Evolutionary conservation across 331 rosid species (phyloP), one percentile per base, ranked within the genome.

Genomic region (Malus hybrid): DNA sequence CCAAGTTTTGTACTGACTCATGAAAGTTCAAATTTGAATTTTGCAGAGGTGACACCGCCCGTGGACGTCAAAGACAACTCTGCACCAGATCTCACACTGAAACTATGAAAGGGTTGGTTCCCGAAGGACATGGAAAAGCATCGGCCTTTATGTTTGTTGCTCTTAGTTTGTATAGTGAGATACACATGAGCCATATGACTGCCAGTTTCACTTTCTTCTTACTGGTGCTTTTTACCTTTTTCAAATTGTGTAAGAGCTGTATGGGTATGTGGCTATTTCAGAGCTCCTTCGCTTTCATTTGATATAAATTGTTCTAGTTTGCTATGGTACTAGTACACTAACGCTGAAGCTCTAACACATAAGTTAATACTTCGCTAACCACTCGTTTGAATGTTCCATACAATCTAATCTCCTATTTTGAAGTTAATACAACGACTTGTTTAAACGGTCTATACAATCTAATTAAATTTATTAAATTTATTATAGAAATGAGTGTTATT

Each of bases 81-180:
- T 19, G 83, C 88, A 73, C 98, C 92, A 56, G 98, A 93, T 80
- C 89, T 93, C 78, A 90, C 95, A 20, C 75, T 93, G 81, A 93
- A 88, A 81, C 98, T 93, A 64, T 93, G 83, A 90, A 68, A 64
- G 85, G 61, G 29, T 79, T 39, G 46, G 46, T 39, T 39, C 46
- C 46, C 46, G 46, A 39, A 39, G 46, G 46, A 9, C 46, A 39
- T 39, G 46, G 12, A 39, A 39, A 39, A 39, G 44, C 44, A 39
- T 39, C 12, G 46, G 46, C 46, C 0, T 39, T 39, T 77, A 71
- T 65, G 73, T 76, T 69, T 64, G 46, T 65, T 78, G 77, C 75
- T 75, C 81, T 75, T 78, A 30, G 34, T 63, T 78, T 86, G 90
- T 88, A 89, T 76, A 68, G 87, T 82, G 79, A 83, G 80, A 82